These are phyloP conservation scores for Myxozyma geophila DNA, from an alignment of 805 yeast genomes.

Conservation along the genomic window DNA sequence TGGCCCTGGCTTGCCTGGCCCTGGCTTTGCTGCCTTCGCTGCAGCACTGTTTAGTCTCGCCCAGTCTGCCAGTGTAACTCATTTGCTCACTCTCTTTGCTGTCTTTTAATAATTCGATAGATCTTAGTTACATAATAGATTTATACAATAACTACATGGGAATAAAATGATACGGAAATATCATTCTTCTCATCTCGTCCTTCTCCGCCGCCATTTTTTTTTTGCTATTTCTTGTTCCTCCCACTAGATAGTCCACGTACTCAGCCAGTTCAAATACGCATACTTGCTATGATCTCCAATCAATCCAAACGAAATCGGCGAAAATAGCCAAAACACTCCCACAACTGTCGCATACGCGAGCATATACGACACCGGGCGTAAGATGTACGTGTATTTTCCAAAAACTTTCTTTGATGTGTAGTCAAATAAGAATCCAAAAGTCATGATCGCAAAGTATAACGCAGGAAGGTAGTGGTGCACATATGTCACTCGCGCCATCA, in stretches of 20 bases:
- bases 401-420: slow-evolving; percentile 42
- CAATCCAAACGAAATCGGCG: slow-evolving; percentile 85
- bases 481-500: slow-evolving; percentile 96
- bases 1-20: no score
- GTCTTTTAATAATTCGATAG: no score
- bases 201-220: background rate
- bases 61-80: no score
- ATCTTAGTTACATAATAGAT: no score
- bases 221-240: background rate
- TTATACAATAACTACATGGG: no score
- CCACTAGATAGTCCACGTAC: slow-evolving; percentile 53
- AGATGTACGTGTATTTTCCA: slow-evolving; percentile 33
- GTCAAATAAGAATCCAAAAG: slow-evolving; percentile 67
- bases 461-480: slow-evolving; percentile 98
- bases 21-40: no score
- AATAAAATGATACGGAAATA: no score
- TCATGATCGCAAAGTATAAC: slow-evolving; percentile 86
- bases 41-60: no score
- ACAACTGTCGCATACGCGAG: slow-evolving; percentile 56
- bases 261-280: slow-evolving; percentile 57
- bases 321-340: slow-evolving; percentile 62
- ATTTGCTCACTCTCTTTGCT: no score
- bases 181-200: no score
- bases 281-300: slow-evolving; percentile 55
- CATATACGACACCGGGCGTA: slow-evolving; percentile 47